phyloP scores from a whole-genome alignment of 140 eudicot species.

The Oenanthe javanica region DNA sequence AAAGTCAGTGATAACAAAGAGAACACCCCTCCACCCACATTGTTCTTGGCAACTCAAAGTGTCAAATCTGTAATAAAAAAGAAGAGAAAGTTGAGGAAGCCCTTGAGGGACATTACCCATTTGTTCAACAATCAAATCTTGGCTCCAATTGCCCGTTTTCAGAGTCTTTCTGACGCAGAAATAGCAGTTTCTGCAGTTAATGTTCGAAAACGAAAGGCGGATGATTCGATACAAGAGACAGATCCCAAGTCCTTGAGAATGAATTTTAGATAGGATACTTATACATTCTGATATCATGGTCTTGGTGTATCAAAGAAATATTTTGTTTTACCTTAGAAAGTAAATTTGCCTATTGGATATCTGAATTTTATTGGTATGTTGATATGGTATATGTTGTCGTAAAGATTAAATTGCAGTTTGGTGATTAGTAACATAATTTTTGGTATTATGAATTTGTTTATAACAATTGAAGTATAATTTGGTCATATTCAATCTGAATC shows the following conservation, averaged over 20 bases:
- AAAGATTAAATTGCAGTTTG: not conserved
- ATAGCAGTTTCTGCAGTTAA: not conserved
- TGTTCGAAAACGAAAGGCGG: slow-evolving; percentile 5
- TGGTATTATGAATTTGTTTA: no score
- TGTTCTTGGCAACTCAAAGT: not conserved
- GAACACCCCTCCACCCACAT: not conserved
- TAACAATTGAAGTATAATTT: not conserved
- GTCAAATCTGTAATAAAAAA: not conserved
- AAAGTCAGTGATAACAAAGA: slow-evolving; percentile 4
- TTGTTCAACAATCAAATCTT: slow-evolving; percentile 2
- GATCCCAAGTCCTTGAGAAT: slow-evolving; percentile 5
- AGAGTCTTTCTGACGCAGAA: not conserved
- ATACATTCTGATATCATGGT: no score
- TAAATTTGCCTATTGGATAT: not conserved
- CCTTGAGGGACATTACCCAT: slow-evolving; percentile 10
- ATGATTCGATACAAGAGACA: not conserved
- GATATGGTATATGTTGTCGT: not conserved
- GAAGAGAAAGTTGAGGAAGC: slow-evolving; percentile 4
- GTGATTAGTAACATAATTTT: not conserved
- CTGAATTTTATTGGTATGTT: not conserved
- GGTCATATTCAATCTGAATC: not conserved
- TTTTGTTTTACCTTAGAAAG: no score
- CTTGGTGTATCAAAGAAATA: not conserved
- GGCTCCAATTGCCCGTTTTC: not conserved
- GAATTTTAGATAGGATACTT: slow-evolving; percentile 8